Conservation (phyloP, 805 yeast genomes). For the Pichia ethanolica region DNA sequence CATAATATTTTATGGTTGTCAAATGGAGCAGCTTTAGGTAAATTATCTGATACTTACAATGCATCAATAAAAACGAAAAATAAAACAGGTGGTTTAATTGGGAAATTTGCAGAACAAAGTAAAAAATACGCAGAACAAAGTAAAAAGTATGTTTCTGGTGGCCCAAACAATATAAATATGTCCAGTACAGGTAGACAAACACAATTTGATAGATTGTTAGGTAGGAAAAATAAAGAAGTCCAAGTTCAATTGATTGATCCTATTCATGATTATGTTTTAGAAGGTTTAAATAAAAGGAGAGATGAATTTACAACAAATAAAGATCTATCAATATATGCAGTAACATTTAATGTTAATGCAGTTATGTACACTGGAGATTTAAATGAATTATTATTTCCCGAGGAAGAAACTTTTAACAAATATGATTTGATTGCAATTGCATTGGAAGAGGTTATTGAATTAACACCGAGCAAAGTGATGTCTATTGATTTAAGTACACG, state of each 20-base stretch:
- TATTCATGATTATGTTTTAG: constrained; percentile 43
- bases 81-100: constrained; percentile 38
- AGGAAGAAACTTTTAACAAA: constrained; percentile 32
- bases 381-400: constrained; percentile 40
- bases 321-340: constrained; percentile 38
- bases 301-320: constrained; percentile 34
- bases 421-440: constrained; percentile 75
- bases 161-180: constrained; percentile 8
- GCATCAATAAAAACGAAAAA: constrained; percentile 32
- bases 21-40: constrained; percentile 35
- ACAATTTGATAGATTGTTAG: constrained; percentile 38
- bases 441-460: constrained; percentile 81
- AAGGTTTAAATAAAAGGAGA: constrained; percentile 33
- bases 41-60: constrained; percentile 32
- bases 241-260: constrained; percentile 42
- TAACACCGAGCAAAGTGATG: constrained; percentile 76
- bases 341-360: constrained; percentile 52
- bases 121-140: constrained; percentile 24
- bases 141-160: constrained; percentile 13
- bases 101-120: constrained; percentile 34
- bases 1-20: constrained; percentile 43
- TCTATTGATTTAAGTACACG: constrained; percentile 61
- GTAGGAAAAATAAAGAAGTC: constrained; percentile 39
- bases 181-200: constrained; percentile 19
- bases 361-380: constrained; percentile 36